Conservation (phyloP, 805 yeast species). For the Wickerhamomyces sydowiorum region DNA sequence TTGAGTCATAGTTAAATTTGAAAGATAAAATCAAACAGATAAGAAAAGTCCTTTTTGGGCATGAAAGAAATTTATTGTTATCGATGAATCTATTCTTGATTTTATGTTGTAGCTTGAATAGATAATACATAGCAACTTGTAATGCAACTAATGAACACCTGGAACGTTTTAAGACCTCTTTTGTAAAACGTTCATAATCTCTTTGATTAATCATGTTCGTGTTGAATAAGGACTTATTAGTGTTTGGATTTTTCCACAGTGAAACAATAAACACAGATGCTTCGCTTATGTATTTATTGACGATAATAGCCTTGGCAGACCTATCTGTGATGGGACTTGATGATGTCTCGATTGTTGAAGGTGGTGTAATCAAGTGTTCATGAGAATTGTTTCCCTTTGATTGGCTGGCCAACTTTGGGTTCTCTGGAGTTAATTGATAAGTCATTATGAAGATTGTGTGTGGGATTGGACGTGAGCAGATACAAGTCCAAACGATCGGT, state of each 20-base stretch:
- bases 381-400: not conserved
- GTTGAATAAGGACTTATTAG: not conserved
- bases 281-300: conserved; percentile 9
- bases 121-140: conserved; percentile 62
- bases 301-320: conserved; percentile 2
- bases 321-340: not conserved
- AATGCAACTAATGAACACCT: conserved; percentile 56
- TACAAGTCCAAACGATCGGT: not conserved
- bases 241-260: conserved; percentile 13
- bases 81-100: conserved; percentile 8
- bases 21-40: conserved; percentile 65
- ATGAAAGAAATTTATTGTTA: conserved; percentile 14
- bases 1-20: conserved; percentile 69
- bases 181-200: conserved; percentile 23
- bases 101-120: conserved; percentile 39
- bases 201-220: not conserved
- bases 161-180: conserved; percentile 43
- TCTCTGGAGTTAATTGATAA: not conserved
- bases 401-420: not conserved
- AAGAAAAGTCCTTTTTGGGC: conserved; percentile 65
- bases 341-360: conserved; percentile 2
- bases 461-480: not conserved
- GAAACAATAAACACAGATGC: conserved; percentile 12
- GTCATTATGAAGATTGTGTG: not conserved
- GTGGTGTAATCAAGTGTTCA: conserved; percentile 11